Conservation (phyloP, 2,329 filamentous ascomycete genomes). For the Verticillium tricorpus region DNA sequence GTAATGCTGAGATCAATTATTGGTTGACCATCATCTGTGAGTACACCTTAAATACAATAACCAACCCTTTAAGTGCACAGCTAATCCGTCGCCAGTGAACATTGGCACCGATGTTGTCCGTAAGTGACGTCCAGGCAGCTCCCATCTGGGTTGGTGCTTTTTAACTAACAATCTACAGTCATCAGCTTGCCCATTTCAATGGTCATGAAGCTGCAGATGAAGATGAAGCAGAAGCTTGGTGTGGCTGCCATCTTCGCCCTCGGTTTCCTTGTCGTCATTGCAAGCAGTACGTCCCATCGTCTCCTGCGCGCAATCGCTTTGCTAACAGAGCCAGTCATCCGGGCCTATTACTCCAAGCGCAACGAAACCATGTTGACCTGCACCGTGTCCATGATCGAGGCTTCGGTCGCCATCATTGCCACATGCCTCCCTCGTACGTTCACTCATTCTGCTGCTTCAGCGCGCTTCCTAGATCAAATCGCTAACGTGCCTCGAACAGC, state of each 20-base stretch:
- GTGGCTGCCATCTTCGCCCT: conserved; percentile 25
- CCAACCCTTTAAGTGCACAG: too few relatives aligned
- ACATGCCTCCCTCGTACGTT: conserved; percentile 28
- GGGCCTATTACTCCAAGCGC: conserved; percentile 26
- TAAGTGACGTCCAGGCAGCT: background rate
- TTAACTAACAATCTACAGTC: conserved; percentile 12
- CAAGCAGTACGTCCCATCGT: conserved; percentile 18
- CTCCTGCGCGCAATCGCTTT: background rate
- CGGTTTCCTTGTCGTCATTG: conserved; percentile 24
- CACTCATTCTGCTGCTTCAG: background rate
- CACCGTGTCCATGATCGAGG: conserved; percentile 32
- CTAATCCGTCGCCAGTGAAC: background rate
- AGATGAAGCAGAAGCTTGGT: conserved; percentile 25
- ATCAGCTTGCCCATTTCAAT: conserved; percentile 28
- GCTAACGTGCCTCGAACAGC: background rate
- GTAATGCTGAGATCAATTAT: conserved; percentile 10
- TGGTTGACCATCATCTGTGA: conserved; percentile 13
- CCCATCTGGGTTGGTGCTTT: background rate
- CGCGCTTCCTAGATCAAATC: background rate
- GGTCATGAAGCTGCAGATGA: conserved; percentile 28
- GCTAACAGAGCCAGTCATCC: conserved; percentile 18
- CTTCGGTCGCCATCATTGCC: conserved; percentile 32
- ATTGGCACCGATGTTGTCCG: conserved; percentile 1
- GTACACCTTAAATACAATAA: background rate
- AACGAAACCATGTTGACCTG: conserved; percentile 31